phyloP scores from a whole-genome alignment of 1,284 basidiomycete genomes.

The Heterobasidion irregulare region DNA sequence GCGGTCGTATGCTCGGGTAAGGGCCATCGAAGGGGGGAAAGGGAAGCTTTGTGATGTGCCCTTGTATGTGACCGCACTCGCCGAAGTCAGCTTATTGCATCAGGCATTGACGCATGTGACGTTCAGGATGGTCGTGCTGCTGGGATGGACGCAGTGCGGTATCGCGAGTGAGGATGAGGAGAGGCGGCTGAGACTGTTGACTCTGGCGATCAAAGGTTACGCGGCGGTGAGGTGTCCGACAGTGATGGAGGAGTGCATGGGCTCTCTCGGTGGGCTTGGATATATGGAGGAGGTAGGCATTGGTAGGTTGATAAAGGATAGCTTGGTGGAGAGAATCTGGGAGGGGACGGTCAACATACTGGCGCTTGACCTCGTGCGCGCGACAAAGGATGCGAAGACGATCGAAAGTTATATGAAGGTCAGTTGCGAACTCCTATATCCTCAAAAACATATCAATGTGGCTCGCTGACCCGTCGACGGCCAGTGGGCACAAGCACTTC shows the following conservation, averaged over 20 bases:
- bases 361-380: conserved; percentile 57
- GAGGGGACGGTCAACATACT: conserved; percentile 70
- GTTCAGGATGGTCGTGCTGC: conserved; percentile 48
- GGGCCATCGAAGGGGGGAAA: conserved; percentile 41
- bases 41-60: conserved; percentile 45
- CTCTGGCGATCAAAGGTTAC: conserved; percentile 68
- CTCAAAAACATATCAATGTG: not conserved
- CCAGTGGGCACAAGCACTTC: not conserved
- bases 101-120: conserved; percentile 56
- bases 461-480: not conserved
- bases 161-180: conserved; percentile 39
- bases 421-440: conserved; percentile 5
- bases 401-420: conserved; percentile 30
- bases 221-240: conserved; percentile 53
- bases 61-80: conserved; percentile 57
- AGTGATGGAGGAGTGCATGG: conserved; percentile 71
- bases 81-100: conserved; percentile 50
- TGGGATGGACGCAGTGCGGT: conserved; percentile 57
- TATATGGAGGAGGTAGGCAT: conserved; percentile 79
- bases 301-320: conserved; percentile 54
- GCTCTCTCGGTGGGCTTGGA: conserved; percentile 67
- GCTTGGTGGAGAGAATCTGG: conserved; percentile 76
- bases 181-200: conserved; percentile 54
- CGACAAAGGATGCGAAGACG: conserved; percentile 29
- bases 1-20: conserved; percentile 50